A percentile compares a stretch with the other conserved stretches of the same genome.
Evolutionary conservation across 192 early-diverging fungal genomes (phyloP).

Genomic region (Podila epigama): DNA sequence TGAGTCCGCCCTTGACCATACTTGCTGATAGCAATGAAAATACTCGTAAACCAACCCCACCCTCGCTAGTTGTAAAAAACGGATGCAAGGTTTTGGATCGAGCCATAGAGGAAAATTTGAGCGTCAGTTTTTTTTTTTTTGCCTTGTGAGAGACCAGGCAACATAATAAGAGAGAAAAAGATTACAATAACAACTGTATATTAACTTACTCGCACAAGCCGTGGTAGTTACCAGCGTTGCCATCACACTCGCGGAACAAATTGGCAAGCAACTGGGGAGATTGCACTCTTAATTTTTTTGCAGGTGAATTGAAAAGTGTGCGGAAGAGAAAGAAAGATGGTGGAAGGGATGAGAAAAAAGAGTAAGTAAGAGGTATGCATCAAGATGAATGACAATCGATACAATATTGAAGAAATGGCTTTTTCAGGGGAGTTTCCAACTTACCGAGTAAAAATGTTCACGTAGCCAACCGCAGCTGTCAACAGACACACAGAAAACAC

Average conservation of each 20-base stretch:
- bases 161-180: background rate
- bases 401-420: background rate
- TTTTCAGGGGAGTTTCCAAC: background rate
- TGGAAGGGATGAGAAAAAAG: too few species aligned
- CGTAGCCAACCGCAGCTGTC: conserved; percentile 80
- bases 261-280: conserved; percentile 85
- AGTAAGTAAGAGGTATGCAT: too few species aligned
- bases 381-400: background rate
- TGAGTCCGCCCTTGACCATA: conserved; percentile 67
- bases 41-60: conserved; percentile 48
- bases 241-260: conserved; percentile 89
- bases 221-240: conserved; percentile 54
- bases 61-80: conserved; percentile 31
- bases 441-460: conserved; percentile 83
- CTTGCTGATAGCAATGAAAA: conserved; percentile 68
- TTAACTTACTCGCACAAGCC: conserved; percentile 63
- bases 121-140: background rate
- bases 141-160: background rate
- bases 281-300: conserved; percentile 70
- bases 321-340: background rate
- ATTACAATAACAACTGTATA: background rate
- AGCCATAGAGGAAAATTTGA: background rate
- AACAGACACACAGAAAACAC: conserved; percentile 71
- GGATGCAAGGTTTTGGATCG: too few species aligned
- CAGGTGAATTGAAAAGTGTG: too few species aligned